Evolutionary conservation across 495 filamentous ascomycete species (phyloP), one percentile per base, ranked within the genome.

Genomic region (Aspergillus bridgeri): DNA sequence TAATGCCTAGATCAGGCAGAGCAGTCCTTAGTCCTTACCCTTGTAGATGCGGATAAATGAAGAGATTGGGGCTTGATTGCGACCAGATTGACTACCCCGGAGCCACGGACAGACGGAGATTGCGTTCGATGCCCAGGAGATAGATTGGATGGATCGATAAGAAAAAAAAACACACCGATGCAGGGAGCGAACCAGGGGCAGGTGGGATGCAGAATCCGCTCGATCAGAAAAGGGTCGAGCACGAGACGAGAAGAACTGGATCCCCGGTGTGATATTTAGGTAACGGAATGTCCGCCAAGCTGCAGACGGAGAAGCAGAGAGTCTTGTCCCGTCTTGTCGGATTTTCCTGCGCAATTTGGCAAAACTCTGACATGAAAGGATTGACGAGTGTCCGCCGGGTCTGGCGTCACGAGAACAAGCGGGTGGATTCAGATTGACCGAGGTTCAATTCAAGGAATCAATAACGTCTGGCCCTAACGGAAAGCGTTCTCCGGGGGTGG

Each of bases 401-500:
- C 33, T 38, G 33, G 33, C 33, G 33, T 38, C 33, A 38, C 33
- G 33, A 38, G 33, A 38, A 38, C 33, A 38, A 38, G 13, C 20
- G 46, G 19, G 46, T 48, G 19, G 23, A 48, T 48, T 15, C 22
- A 25, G 1, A 24, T 24, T 33, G 44, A 47, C 44, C 44, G 44
- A 47, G 44, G 44, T 47, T 47, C 44, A 47, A 8, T 18, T 47
- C 17, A 2, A 19, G 21, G 44, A 19, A 20, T 47, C 19, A 23
- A 47, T 47, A 20, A 47, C 21, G 44, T 47, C 21, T 47, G 44
- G 21, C 44, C 44, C 44, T 47, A 23, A 47, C 58, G 58, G 58
- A 60, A 56, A 60, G 58, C 58, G 58, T 60, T 60, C 58, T 60
- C 58, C 58, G 58, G 58, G 51, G 53, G 53, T 55, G 58, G 52